Base-by-base conservation (phyloP, 129 eudicot genomes). In the Saussurea involucrata region DNA sequence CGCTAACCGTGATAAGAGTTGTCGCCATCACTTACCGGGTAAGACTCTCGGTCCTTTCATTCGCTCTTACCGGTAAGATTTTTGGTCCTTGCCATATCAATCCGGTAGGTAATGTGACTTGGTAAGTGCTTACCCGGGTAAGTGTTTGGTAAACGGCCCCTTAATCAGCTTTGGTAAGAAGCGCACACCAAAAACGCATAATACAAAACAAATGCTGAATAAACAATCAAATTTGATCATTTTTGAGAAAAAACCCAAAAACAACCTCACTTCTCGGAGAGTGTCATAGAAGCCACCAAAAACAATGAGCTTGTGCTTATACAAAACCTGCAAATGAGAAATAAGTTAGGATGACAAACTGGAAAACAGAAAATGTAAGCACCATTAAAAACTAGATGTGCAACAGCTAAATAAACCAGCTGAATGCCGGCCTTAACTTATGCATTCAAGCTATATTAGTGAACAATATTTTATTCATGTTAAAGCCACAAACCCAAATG, bases 201-300 rank as follows among this genome's bases (percentile, higher is more conserved):
- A 18, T 58, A 21, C 65, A 8, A 1, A 58, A 58, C 28, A 21
- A 22, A 21, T 58, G 65, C 25, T 58, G 11, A 22, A 18, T 27
- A 18, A 58, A 58, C 65, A 20, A 21, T 67, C 34, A 32, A n/a
- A 67, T 5, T 67, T 7, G 8, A 18, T 67, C 33, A 32, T n/a
- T 32, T 32, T 28, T 60, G 20, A 25, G 18, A 66, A 58, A 77
- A 76, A 65, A 49, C 34, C 61, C 22, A 58, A 20, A 55, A 57
- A 69, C 87, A 44, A 94, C 98, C 98, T 91, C 87, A 94, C 98
- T 94, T 94, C 98, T 83, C 98, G 89, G 57, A 94, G 97, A 75
- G 98, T 94, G 77, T 94, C 98, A 80, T 94, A 94, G 81, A 94
- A 94, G 80, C 98, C 98, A 74, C 98, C 98, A 86, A 94, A 94